Base-by-base conservation (phyloP, 1,284 basidiomycete species). In the Ustilago esculenta region DNA sequence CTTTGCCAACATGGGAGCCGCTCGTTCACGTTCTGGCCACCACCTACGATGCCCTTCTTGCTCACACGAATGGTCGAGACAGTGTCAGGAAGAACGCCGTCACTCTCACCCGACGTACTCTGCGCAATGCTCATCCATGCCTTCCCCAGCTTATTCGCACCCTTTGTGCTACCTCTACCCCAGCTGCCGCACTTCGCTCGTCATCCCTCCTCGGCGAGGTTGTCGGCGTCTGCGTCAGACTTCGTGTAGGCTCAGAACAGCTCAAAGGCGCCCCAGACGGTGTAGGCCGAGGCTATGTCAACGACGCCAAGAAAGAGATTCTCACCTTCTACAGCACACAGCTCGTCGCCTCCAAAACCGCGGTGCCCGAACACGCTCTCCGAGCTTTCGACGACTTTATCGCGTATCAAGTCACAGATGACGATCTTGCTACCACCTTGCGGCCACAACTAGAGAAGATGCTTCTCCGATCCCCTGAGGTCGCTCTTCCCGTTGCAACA, bases 381-480 rank as follows among this genome's bases (percentile, higher is more conserved):
- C 41, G 30, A 14, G 73, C 78, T 17, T 66, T 79, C 35, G 46
- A 65, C 24, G 68, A 71, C 36, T 81, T 80, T 42, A 35, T 80
- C 25, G 58, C 55, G 6, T 35, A 48, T 2, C 46, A 69, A 17
- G 54, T 80, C 24, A 65, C 71, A 25, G 48, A 60, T 17, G 39
- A 70, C 2, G 76, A 77, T 20, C 45, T 80, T 17, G n/a, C 64
- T 4, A 29, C 42, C 12, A 52, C 66, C 2, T 49, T 81, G n/a
- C 55, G 76, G 10, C 79, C 79, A 8, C 61, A 76, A 21, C 72
- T 81, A 20, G 71, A 78, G 40, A 80, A 80, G 60, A 76, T 76
- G 73, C 65, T 80, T 7, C 72, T 80, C 0, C 65, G 79, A 29
- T 79, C 79, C 20, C 79, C 79, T 15, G 79, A 81, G 21, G 48